Evolutionary conservation across 345 rosid genomes (phyloP).

Genomic region (Populus nigra): DNA sequence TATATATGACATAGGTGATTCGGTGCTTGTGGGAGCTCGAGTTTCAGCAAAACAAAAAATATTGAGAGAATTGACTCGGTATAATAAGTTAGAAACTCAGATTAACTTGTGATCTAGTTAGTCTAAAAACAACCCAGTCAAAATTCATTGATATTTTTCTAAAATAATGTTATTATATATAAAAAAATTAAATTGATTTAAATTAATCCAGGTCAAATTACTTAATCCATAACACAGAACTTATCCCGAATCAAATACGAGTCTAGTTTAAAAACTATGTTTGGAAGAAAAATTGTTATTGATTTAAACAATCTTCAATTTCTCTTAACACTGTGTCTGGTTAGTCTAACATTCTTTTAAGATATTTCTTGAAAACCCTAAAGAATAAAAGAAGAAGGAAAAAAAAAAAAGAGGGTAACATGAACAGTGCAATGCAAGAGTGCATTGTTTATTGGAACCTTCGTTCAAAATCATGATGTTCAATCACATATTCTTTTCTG

Average conservation of each 20-base stretch:
- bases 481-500: neutral
- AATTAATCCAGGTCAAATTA: no score
- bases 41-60: no score
- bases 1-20: no score
- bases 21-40: rapidly evolving
- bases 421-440: neutral
- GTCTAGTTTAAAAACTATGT: no score
- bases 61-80: no score
- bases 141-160: no score
- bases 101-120: no score
- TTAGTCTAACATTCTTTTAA: neutral
- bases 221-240: rapidly evolving
- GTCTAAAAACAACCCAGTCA: rapidly evolving
- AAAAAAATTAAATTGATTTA: no score
- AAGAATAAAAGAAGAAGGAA: neutral
- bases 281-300: neutral
- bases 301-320: neutral
- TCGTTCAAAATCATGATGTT: neutral
- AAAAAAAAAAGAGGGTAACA: neutral
- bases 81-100: no score
- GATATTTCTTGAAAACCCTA: neutral
- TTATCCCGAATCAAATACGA: no score
- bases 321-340: neutral
- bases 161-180: no score
- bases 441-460: neutral